Conservation (phyloP, 805 yeast species). For the Candida railenensis region DNA sequence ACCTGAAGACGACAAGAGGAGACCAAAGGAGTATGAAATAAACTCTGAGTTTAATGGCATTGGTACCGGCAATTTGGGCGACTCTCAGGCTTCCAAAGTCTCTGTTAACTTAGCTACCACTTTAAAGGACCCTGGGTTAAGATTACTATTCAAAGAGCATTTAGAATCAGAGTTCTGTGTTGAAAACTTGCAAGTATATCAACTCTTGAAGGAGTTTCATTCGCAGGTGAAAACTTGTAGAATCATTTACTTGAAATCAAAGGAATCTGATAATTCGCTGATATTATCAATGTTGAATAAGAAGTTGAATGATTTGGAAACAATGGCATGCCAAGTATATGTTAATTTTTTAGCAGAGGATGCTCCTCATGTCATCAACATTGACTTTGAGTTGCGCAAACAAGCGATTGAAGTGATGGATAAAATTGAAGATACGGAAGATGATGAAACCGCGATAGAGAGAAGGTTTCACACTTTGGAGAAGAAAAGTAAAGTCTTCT, state of each 20-base stretch:
- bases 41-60: constrained; percentile 12
- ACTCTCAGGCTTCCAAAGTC: background rate
- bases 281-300: background rate
- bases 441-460: constrained; percentile 1
- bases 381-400: constrained; percentile 53
- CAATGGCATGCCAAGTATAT: constrained; percentile 62
- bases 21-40: too few species aligned
- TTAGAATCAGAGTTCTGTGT: constrained; percentile 62
- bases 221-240: constrained; percentile 38
- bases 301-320: constrained; percentile 34
- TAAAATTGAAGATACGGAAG: constrained; percentile 1
- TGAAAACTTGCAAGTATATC: constrained; percentile 74
- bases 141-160: constrained; percentile 65
- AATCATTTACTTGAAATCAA: background rate
- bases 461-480: background rate
- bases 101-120: constrained; percentile 35
- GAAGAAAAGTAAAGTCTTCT: background rate
- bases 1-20: background rate
- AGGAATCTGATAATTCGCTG: background rate
- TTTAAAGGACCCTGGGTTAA: constrained; percentile 72
- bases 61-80: background rate
- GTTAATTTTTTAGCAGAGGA: constrained; percentile 63
- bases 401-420: constrained; percentile 28
- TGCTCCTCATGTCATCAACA: constrained; percentile 69
- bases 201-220: constrained; percentile 54